Base-by-base conservation (phyloP, 805 yeast genomes). In the Candida broadrunensis region DNA sequence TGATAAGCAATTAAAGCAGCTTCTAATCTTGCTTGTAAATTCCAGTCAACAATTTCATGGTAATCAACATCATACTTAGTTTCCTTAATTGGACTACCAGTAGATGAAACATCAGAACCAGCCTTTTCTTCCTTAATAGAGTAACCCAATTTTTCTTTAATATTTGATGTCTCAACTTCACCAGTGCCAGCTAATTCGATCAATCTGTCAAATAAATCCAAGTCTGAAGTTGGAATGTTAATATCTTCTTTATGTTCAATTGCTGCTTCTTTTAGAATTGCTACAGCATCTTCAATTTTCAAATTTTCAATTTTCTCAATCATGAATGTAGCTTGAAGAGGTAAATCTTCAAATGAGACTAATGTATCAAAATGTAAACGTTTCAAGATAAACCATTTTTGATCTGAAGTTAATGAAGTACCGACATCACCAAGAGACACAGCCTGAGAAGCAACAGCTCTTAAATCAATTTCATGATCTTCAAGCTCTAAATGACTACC, bases 1-100 rank as follows among this genome's bases (percentile, higher is more conserved):
- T 53, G 51, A 44, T 51, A 65, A 13, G 60, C 60, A 13, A 62
- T 58, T 33, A 75, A 51, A 9, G 65, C 69, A 4, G 78, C 78
- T 46, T 73, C 73, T 18, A 65, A 48, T 43, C 60, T 60, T 24
- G 59, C 60, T 39, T 66, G 69, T 16, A 49, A 43, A 4, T 29
- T 19, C 54, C 51, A 46, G 15, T 45, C 46, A 7, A 35, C 35
- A 34, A 40, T 35, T 15, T 27, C 18, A 32, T 39, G 35, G 20
- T 24, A 41, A 20, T 39, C 42, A 24, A 6, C 26, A 20, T 32
- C 35, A 27, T 25, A 38, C 11, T 16, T 23, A 29, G 30, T 35
- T 8, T 14, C 27, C 7, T 9, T n/a, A 5, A 37, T 42, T 13
- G 35, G 21, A 5, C 37, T 38, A 18, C 33, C 38, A 8, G 39